Base-by-base conservation (phyloP, 352 stramenopile species). In the Blastocystis sp. region DNA sequence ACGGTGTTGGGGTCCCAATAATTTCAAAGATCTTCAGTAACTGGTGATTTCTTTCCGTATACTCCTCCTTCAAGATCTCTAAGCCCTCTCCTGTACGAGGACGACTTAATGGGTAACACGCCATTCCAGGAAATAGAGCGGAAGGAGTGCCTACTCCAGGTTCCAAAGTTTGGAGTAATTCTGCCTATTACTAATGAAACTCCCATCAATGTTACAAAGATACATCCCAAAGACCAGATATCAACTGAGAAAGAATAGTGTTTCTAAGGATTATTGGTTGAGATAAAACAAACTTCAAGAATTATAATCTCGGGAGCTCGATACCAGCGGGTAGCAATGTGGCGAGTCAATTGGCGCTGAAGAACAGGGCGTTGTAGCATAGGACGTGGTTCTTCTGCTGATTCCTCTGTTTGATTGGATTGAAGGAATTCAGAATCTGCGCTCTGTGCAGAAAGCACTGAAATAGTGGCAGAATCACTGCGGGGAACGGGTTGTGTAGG, bases 191-290 rank as follows among this genome's bases (percentile, higher is more conserved):
- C 6, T 37, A 15, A 87, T n/a, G 15, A 7, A 19, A 44, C 27
- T 22, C 4, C 0, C 4, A 35, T 0, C 17, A 33, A 62, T 7
- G 7, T 96, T 35, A 96, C 96, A 22, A 99, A 92, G 87, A 99
- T 98, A 93, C 97, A 99, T 11, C 97, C 97, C 64, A 99, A 91
- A 68, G 95, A 98, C 97, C 97, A 99, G 94, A 98, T 98, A 91
- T 99, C 97, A 87, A 99, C 98, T 17, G 96, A 95, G 53, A 96
- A 95, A 75, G 93, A 95, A 91, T 99, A 99, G 53, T 68, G 4
- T 22, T 69, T 84, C 78, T 93, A 91, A 22, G 91, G 19, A 62
- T 84, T 35, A 84, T 30, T 19, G 22, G 1, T 27, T 42, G 5
- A 3, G 17, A 33, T 22, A 13, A 40, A 17, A 66, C 24, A 42